phyloP scores from a whole-genome alignment of 352 stramenopile species.

The Stramenopiles sp. region DNA sequence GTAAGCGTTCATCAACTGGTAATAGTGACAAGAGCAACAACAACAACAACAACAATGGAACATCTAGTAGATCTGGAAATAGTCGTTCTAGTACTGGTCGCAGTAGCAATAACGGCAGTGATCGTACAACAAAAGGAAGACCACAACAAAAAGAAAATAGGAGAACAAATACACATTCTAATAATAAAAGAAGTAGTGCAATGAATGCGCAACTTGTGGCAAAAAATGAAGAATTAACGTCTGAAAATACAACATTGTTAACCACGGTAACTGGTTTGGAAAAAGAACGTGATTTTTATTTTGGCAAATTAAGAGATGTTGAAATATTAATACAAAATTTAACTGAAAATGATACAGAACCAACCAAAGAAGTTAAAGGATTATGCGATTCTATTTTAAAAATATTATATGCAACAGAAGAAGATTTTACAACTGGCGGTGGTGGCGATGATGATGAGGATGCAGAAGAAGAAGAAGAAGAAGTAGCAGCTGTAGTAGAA shows the following conservation, averaged over 20 bases:
- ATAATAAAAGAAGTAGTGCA: background rate
- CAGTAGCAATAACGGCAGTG: background rate
- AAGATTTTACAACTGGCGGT: too few relatives aligned
- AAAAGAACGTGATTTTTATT: constrained; percentile 96
- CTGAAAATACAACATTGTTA: background rate
- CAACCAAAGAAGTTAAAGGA: constrained; percentile 31
- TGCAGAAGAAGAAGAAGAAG: too few relatives aligned
- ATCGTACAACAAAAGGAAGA: background rate
- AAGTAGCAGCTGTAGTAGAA: too few relatives aligned
- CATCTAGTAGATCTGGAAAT: too few relatives aligned
- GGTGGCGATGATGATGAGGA: too few relatives aligned
- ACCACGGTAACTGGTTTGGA: constrained; percentile 34
- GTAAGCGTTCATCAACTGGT: too few relatives aligned
- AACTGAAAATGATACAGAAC: constrained; percentile 32
- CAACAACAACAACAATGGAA: too few relatives aligned
- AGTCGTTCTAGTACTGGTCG: background rate
- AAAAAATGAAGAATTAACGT: background rate
- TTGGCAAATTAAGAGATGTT: constrained; percentile 90
- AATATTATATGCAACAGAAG: constrained; percentile 34
- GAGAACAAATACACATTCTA: background rate
- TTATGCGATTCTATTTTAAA: constrained; percentile 33
- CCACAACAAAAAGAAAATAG: background rate
- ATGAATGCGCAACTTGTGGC: background rate
- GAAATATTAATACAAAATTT: constrained; percentile 77
- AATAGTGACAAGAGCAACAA: too few relatives aligned